phyloP scores from a whole-genome alignment of 805 yeast species.

The Wickerhamomyces queroliae region DNA sequence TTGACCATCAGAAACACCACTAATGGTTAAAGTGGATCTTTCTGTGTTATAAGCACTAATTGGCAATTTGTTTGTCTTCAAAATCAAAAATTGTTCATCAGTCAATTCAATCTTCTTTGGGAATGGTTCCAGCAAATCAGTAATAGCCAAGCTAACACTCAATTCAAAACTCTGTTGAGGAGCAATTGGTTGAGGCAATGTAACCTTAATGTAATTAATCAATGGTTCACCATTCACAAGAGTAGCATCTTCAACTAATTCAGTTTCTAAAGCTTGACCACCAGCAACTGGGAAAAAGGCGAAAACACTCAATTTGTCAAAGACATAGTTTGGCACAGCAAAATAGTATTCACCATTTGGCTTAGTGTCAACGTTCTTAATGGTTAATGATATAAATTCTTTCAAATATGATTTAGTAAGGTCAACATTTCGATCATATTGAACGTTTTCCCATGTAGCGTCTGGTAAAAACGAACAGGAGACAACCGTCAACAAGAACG shows the following conservation, averaged over 20 bases:
- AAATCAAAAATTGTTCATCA: conserved; percentile 54
- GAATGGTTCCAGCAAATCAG: conserved; percentile 45
- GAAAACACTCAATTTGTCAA: conserved; percentile 37
- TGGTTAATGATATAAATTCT: conserved; percentile 50
- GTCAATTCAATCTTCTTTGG: conserved; percentile 59
- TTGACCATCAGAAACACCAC: conserved; percentile 41
- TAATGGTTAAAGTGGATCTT: conserved; percentile 34
- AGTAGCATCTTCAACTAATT: conserved; percentile 21
- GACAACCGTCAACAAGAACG: conserved; percentile 1
- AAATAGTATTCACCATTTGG: conserved; percentile 54
- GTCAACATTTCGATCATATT: conserved; percentile 54
- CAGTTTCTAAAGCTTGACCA: conserved; percentile 19
- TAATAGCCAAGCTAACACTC: conserved; percentile 41
- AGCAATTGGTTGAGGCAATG: conserved; percentile 59
- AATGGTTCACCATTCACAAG: conserved; percentile 19
- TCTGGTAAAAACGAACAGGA: conserved; percentile 13
- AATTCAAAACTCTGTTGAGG: conserved; percentile 52
- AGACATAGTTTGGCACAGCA: conserved; percentile 46
- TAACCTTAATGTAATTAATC: conserved; percentile 39
- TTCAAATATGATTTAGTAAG: conserved; percentile 59
- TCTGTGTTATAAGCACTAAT: conserved; percentile 57
- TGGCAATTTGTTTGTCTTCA: conserved; percentile 49
- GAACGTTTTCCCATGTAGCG: conserved; percentile 44
- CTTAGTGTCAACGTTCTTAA: conserved; percentile 49
- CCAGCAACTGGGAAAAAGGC: conserved; percentile 31